These are phyloP conservation scores for Colletotrichum gloeosporioides DNA, from an alignment of 2,329 filamentous ascomycete species.

Conservation along the genomic window DNA sequence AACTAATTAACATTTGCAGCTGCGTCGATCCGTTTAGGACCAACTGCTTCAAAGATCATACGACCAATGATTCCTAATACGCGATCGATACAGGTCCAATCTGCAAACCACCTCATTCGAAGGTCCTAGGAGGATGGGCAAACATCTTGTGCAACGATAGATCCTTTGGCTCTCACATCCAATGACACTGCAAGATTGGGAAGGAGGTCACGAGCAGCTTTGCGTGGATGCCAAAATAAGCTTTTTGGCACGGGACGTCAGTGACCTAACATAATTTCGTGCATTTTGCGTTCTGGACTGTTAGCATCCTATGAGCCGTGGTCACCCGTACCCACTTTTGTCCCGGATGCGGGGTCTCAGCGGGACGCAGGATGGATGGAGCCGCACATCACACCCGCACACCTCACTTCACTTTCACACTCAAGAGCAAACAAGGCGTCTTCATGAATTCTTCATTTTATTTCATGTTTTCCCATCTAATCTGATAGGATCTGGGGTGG, in stretches of 20 bases:
- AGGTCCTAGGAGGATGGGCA: neutral
- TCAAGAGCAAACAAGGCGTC: neutral
- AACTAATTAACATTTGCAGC: neutral
- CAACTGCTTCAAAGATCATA: neutral
- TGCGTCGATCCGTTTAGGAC: neutral
- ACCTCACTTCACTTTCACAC: neutral
- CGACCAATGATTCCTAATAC: neutral
- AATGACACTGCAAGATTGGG: neutral
- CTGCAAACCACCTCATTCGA: neutral
- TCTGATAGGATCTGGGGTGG: neutral
- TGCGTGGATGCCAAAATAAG: neutral
- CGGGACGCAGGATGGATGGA: neutral
- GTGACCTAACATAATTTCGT: neutral
- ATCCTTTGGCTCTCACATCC: neutral
- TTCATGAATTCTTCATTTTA: neutral
- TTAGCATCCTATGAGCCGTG: neutral
- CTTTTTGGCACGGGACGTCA: neutral
- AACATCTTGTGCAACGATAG: neutral
- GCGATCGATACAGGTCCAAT: accelerated
- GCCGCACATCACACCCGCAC: neutral
- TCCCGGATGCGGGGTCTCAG: neutral
- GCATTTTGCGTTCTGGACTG: neutral
- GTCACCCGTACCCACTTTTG: neutral
- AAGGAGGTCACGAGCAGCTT: neutral
- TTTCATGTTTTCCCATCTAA: neutral